A percentile compares a stretch with the other conserved stretches of the same genome.
These are phyloP conservation scores for Torrubiellomyces zombiae DNA, from an alignment of 2,329 filamentous ascomycete genomes.

Conservation along the genomic window DNA sequence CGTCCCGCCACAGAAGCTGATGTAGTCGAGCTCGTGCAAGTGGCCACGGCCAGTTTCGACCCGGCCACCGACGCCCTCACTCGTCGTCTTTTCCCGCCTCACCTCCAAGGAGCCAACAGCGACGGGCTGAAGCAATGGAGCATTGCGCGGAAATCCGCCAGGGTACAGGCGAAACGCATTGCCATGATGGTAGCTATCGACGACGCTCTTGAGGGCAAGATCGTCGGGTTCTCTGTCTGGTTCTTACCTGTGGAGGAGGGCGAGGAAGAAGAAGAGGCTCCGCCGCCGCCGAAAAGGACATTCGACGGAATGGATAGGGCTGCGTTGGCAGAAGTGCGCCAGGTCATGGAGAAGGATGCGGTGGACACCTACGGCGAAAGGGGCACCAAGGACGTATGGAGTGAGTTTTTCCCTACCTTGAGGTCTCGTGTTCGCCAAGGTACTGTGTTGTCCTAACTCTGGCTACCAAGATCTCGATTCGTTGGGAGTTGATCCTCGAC, in stretches of 20 bases:
- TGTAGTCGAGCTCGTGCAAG: conserved; percentile 4
- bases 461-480: conserved; percentile 5
- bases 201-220: conserved; percentile 1
- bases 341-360: conserved; percentile 3
- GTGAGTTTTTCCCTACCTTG: conserved; percentile 3
- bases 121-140: conserved; percentile 3
- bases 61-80: conserved; percentile 6
- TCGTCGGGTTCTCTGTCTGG: conserved; percentile 6
- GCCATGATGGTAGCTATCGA: conserved; percentile 4
- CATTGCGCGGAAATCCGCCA: conserved; percentile 3
- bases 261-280: background rate
- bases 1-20: conserved; percentile 5
- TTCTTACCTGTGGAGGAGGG: conserved; percentile 1
- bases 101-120: conserved; percentile 2
- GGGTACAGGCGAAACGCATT: conserved; percentile 1
- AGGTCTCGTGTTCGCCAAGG: too few species aligned
- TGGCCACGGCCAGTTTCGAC: conserved; percentile 5
- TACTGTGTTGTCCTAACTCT: background rate
- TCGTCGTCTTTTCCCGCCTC: conserved; percentile 5
- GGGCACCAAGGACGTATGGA: conserved; percentile 5
- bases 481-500: conserved; percentile 5
- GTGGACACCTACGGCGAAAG: conserved; percentile 5
- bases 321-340: conserved; percentile 2
- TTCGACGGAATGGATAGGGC: conserved; percentile 4
- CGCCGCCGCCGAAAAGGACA: conserved; percentile 1